phyloP scores from a whole-genome alignment of 306 rosid species.

The Lagenaria siceraria region DNA sequence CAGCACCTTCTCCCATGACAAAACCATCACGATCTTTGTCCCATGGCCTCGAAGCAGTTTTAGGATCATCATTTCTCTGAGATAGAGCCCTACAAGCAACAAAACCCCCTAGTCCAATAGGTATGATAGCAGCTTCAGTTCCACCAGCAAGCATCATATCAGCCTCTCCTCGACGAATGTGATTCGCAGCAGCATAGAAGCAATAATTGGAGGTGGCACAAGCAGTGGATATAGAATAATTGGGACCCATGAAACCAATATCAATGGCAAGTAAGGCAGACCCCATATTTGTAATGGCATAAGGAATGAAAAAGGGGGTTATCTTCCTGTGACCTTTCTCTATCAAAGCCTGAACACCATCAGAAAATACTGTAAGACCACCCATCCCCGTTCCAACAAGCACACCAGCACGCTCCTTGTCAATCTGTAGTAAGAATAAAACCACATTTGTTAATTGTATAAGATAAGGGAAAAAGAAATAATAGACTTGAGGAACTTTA shows the following conservation, averaged over 20 bases:
- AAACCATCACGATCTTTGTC: constrained; percentile 91
- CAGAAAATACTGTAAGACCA: constrained; percentile 76
- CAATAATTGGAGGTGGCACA: constrained; percentile 97
- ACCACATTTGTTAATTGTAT: background rate
- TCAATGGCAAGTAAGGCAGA: constrained; percentile 89
- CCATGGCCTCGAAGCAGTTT: constrained; percentile 99
- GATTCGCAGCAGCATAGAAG: constrained; percentile 92
- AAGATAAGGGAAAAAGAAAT: background rate
- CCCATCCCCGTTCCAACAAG: constrained; percentile 98
- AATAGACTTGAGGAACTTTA: background rate
- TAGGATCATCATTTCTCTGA: constrained; percentile 90
- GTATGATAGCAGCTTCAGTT: constrained; percentile 90
- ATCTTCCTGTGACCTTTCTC: constrained; percentile 83
- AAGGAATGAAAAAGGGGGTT: constrained; percentile 90
- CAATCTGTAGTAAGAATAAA: constrained; percentile 34
- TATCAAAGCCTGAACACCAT: constrained; percentile 69
- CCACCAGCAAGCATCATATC: constrained; percentile 97
- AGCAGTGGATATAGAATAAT: constrained; percentile 89
- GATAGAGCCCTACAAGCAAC: constrained; percentile 96
- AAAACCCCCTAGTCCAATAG: constrained; percentile 90
- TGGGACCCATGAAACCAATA: constrained; percentile 95
- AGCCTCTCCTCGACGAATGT: constrained; percentile 97
- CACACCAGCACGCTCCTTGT: constrained; percentile 78
- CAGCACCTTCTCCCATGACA: constrained; percentile 99
- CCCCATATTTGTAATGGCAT: constrained; percentile 92